Evolutionary conservation across 108 stramenopile species (phyloP), one percentile per base, ranked within the genome.

Genomic region (Cyclotella sp.): DNA sequence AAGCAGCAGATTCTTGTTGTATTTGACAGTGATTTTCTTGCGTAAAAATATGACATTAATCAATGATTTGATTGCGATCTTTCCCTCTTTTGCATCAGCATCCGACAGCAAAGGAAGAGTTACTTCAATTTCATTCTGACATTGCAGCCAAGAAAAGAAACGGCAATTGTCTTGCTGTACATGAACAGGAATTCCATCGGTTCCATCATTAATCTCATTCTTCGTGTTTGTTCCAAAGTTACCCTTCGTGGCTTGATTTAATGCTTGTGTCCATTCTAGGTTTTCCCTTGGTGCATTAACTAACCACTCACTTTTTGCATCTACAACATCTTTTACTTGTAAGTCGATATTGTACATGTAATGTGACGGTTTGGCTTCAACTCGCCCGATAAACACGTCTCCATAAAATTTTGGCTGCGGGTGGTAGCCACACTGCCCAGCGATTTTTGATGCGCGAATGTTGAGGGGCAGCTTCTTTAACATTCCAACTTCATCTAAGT

Each of bases 331-430:
- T 11, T 90, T 88, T 11, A 62, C 60, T 18, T 77, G 40, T 30
- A 84, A 70, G 83, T 89, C 43, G 61, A 77, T 64, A 81, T 95
- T 91, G 47, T 65, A 63, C 63, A 91, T 43, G 22, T 21, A 39
- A 26, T 52, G 43, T 45, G 27, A 30, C 9, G 69, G 73, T n/a
- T 55, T 72, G 41, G 70, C 53, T 45, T 78, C 69, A 3, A 89
- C 81, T 8, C 94, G 70, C n/a, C 90, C 94, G 0, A 95, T 55
- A 57, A 91, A 93, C 0, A 95, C 82, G 62, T 95, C 90, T 39
- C 94, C 94, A 67, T 91, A 95, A 77, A 95, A 93, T 12, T 90
- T 87, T 12, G 91, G 94, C n/a, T 90, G 66, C 4, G 94, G 94
- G 58, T 89, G 61, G 65, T 79, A 93, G 0, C 94, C 94, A 72